These are phyloP conservation scores for Plasmodium vinckei DNA, from an alignment of 169 alveolate genomes.

Conservation along the genomic window DNA sequence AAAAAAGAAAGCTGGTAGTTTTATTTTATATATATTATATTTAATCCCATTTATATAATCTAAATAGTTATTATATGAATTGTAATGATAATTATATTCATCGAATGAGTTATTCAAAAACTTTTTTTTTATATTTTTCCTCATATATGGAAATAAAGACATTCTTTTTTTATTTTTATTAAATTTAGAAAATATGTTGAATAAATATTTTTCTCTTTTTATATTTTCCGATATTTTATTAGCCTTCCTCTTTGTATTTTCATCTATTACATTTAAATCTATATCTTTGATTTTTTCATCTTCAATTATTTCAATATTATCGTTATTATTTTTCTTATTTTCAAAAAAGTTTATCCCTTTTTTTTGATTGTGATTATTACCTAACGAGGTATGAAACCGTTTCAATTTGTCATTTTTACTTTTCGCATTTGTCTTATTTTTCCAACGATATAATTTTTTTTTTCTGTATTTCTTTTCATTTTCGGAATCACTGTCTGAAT, in stretches of 20 bases:
- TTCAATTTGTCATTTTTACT: not conserved
- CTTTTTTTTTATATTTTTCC: conserved; percentile 4
- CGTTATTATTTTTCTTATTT: not conserved
- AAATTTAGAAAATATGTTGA: not conserved
- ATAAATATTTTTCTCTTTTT: conserved; percentile 5
- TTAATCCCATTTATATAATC: conserved; percentile 67
- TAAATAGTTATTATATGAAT: conserved; percentile 57
- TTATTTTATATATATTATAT: conserved; percentile 69
- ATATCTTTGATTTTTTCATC: not conserved
- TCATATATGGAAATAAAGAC: not conserved
- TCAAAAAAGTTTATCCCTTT: not conserved
- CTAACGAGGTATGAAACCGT: not conserved
- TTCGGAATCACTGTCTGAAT: not conserved
- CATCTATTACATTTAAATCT: too few species aligned
- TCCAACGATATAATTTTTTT: not conserved
- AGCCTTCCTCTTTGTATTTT: not conserved
- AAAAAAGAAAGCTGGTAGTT: conserved; percentile 38
- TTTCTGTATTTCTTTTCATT: not conserved
- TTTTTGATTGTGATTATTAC: not conserved
- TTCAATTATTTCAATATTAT: not conserved
- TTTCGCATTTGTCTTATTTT: conserved; percentile 3
- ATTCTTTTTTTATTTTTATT: not conserved
- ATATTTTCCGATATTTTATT: not conserved
- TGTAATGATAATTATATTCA: conserved; percentile 20
- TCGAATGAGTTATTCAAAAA: conserved; percentile 2